A percentile compares a stretch with the other conserved stretches of the same genome.
phyloP scores from a whole-genome alignment of 768 basidiomycete genomes.

The Naematelia encephala region DNA sequence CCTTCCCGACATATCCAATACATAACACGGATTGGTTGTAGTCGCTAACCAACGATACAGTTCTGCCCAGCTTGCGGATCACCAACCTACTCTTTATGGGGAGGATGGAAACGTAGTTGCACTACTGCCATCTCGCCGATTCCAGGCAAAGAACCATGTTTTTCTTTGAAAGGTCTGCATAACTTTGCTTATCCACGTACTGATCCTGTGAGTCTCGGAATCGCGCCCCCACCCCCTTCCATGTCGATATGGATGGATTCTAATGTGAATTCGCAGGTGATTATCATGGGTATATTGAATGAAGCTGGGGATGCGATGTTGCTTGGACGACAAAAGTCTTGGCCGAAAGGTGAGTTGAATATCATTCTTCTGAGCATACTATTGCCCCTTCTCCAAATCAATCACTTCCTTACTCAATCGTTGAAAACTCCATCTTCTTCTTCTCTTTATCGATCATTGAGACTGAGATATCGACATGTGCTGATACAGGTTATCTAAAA shows the following conservation, averaged over 20 bases:
- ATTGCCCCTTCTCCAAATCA: no score
- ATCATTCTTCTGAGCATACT: no score
- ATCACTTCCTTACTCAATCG: no score
- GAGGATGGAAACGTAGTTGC: conserved; percentile 91
- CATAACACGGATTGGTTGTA: neutral
- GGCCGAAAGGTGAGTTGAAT: conserved; percentile 51
- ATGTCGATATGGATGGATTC: conserved; percentile 1
- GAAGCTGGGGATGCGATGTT: conserved; percentile 76
- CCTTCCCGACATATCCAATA: no score
- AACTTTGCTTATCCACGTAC: conserved; percentile 61
- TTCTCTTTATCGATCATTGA: no score
- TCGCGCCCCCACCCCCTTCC: neutral
- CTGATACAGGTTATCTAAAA: conserved; percentile 61
- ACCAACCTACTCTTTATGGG: conserved; percentile 80
- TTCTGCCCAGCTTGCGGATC: conserved; percentile 88
- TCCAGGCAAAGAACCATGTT: conserved; percentile 36
- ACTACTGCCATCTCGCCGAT: conserved; percentile 52
- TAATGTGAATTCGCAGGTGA: conserved; percentile 57
- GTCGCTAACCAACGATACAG: conserved; percentile 51
- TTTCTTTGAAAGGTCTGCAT: conserved; percentile 70
- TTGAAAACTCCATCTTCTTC: no score
- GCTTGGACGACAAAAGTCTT: conserved; percentile 67
- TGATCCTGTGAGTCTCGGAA: conserved; percentile 36
- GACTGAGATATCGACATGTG: no score
- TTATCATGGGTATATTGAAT: conserved; percentile 84